Evolutionary conservation across 192 early-diverging fungal genomes (phyloP).

Genomic region (Coemansia sp.): DNA sequence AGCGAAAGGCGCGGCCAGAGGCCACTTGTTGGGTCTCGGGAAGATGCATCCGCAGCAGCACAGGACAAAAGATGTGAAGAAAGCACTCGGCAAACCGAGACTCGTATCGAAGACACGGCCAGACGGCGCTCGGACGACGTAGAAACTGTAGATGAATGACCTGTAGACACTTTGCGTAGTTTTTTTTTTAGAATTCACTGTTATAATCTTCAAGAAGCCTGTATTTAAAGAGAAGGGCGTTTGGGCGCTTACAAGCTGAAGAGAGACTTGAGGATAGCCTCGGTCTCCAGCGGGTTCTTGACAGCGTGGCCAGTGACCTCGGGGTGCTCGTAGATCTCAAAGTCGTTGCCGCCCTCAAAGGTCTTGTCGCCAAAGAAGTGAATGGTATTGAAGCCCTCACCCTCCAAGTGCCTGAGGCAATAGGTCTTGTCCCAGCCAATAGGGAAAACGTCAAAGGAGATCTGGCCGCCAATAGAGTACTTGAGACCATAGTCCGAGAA

Average conservation of each 20-base stretch:
- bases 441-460: conserved; percentile 99
- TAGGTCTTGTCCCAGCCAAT: conserved; percentile 99
- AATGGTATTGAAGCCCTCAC: conserved; percentile 83
- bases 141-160: neutral
- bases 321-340: conserved; percentile 88
- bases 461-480: conserved; percentile 98
- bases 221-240: neutral
- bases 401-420: conserved; percentile 85
- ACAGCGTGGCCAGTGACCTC: conserved; percentile 83
- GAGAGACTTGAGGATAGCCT: conserved; percentile 74
- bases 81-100: neutral
- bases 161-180: neutral
- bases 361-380: conserved; percentile 99
- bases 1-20: neutral
- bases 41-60: neutral
- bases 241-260: conserved; percentile 50
- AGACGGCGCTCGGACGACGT: neutral
- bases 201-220: neutral
- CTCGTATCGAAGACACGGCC: neutral
- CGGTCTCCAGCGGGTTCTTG: conserved; percentile 79
- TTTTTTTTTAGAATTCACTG: neutral
- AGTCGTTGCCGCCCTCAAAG: conserved; percentile 95
- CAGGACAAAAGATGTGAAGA: neutral
- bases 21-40: neutral
- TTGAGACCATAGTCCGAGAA: conserved; percentile 86